These are phyloP conservation scores for Mortierella claussenii DNA, from an alignment of 192 early-diverging fungal genomes.

Conservation along the genomic window DNA sequence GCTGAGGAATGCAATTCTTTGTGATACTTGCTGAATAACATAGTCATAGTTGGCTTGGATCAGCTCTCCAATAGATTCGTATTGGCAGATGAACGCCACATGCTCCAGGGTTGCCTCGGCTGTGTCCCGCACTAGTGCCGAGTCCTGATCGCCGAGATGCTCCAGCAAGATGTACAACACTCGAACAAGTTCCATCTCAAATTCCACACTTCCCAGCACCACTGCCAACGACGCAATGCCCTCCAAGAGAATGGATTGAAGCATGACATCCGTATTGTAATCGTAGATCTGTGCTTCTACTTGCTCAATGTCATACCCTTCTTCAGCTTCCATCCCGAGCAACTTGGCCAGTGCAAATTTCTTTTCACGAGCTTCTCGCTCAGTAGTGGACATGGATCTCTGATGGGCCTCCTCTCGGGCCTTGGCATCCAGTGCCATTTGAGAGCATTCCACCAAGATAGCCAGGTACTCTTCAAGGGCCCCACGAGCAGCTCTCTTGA, in stretches of 20 bases:
- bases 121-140: conserved; percentile 50
- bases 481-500: conserved; percentile 22
- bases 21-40: conserved; percentile 61
- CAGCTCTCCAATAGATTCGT: conserved; percentile 44
- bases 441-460: conserved; percentile 18
- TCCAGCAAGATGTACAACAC: conserved; percentile 57
- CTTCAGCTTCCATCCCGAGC: conserved; percentile 18
- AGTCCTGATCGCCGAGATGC: conserved; percentile 57
- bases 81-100: conserved; percentile 52
- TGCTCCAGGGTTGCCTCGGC: conserved; percentile 56
- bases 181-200: conserved; percentile 55
- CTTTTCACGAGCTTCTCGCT: not conserved
- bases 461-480: conserved; percentile 41
- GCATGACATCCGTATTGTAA: conserved; percentile 24
- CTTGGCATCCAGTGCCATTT: conserved; percentile 20
- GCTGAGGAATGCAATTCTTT: conserved; percentile 45
- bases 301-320: conserved; percentile 3
- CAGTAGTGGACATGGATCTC: not conserved
- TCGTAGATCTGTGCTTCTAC: conserved; percentile 23
- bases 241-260: conserved; percentile 37
- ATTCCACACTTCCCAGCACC: conserved; percentile 32
- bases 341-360: conserved; percentile 14
- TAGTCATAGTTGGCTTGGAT: conserved; percentile 64
- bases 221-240: conserved; percentile 40
- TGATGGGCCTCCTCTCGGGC: conserved; percentile 1